These are phyloP conservation scores for Drechslerella coelobrocha DNA, from an alignment of 2,329 filamentous ascomycete genomes.

Conservation along the genomic window DNA sequence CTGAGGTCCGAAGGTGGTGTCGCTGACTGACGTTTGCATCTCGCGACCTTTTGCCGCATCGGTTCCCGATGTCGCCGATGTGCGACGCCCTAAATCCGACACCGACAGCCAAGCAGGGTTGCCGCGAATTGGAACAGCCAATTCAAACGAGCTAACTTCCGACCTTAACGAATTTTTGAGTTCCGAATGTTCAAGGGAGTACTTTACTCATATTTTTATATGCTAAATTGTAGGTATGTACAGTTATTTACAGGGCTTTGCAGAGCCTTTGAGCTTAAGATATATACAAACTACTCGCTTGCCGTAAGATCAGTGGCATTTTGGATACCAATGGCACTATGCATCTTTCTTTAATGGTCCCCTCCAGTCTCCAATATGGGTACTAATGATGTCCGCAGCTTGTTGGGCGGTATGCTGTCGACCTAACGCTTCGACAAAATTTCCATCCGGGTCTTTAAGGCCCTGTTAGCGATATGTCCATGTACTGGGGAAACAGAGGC, in stretches of 20 bases:
- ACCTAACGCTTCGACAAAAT: constrained; percentile 96
- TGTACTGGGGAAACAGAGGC: not conserved
- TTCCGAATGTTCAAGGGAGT: no score
- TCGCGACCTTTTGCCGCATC: constrained; percentile 46
- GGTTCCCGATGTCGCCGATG: constrained; percentile 31
- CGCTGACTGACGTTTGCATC: constrained; percentile 29
- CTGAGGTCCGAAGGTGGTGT: constrained; percentile 11
- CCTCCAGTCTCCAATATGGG: constrained; percentile 82
- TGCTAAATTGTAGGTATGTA: not conserved
- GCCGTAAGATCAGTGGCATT: not conserved
- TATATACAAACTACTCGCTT: not conserved
- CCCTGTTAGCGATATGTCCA: constrained; percentile 15
- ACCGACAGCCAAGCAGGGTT: constrained; percentile 9
- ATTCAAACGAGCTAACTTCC: no score
- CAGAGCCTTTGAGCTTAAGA: not conserved
- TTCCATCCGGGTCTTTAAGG: constrained; percentile 80
- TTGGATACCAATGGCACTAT: not conserved
- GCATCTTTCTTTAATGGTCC: constrained; percentile 55
- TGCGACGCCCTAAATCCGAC: constrained; percentile 18
- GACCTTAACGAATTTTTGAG: no score
- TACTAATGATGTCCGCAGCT: constrained; percentile 80
- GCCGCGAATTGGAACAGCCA: not conserved
- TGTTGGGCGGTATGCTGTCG: constrained; percentile 90
- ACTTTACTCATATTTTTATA: no score
- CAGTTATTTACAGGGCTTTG: not conserved